phyloP scores from a whole-genome alignment of 148 eudicot species.

The Rhododendron ferrugineum region DNA sequence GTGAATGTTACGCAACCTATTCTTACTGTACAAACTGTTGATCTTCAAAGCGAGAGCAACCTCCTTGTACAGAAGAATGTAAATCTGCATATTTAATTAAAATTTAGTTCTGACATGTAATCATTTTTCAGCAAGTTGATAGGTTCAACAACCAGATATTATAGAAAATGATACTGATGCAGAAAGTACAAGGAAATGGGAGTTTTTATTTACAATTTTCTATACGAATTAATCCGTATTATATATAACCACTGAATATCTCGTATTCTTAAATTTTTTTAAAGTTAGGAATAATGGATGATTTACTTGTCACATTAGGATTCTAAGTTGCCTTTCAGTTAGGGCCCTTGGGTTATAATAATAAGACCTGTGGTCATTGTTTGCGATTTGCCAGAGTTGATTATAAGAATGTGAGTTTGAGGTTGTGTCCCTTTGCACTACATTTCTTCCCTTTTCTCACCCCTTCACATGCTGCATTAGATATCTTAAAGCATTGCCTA shows the following conservation, averaged over 20 bases:
- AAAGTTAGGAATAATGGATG: background rate
- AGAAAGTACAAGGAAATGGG: background rate
- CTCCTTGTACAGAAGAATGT: constrained; percentile 92
- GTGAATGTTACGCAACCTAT: constrained; percentile 74
- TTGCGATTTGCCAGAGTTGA: background rate
- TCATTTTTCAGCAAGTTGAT: background rate
- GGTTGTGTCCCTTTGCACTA: background rate
- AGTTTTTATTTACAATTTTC: background rate
- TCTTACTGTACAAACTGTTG: constrained; percentile 92
- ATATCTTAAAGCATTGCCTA: background rate
- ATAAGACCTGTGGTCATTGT: background rate
- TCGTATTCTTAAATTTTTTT: background rate
- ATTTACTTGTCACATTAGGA: background rate
- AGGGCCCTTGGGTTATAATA: background rate
- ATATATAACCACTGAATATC: background rate
- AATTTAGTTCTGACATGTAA: background rate
- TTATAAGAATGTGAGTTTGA: background rate
- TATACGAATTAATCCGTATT: background rate
- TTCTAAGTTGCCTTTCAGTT: background rate
- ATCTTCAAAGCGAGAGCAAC: constrained; percentile 89
- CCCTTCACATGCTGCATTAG: background rate
- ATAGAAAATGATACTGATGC: background rate
- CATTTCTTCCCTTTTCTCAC: background rate
- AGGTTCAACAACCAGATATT: background rate
- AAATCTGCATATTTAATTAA: constrained; percentile 47